Conservation (phyloP, 345 rosid species). For the Chamaenerion angustifolium region DNA sequence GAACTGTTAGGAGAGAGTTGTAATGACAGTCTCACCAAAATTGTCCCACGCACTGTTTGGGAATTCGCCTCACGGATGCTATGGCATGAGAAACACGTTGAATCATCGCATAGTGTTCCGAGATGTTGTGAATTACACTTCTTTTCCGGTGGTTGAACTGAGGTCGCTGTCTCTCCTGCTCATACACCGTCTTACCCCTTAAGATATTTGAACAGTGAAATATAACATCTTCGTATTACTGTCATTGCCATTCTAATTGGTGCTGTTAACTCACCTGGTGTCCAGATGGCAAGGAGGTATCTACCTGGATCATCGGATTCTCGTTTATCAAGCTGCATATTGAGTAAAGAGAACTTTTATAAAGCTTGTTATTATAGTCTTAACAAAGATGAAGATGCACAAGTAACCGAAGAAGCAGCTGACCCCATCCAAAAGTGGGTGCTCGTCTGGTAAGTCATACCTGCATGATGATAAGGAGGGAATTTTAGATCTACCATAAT, state of each 20-base stretch:
- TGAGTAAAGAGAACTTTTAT: constrained; percentile 8
- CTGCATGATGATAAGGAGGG: constrained; percentile 33
- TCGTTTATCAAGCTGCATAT: constrained; percentile 58
- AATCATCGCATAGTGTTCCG: constrained; percentile 38
- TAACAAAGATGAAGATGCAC: background rate
- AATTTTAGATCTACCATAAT: background rate
- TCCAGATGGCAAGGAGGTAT: constrained; percentile 92
- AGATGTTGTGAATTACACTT: constrained; percentile 37
- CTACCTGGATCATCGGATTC: constrained; percentile 75
- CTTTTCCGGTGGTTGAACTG: constrained; percentile 45
- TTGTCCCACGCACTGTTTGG: constrained; percentile 75
- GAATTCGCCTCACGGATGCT: constrained; percentile 50
- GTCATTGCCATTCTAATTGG: background rate
- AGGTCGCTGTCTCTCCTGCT: constrained; percentile 76
- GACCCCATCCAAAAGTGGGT: constrained; percentile 68
- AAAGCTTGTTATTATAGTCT: constrained; percentile 6
- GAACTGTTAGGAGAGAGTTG: background rate
- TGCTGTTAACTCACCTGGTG: constrained; percentile 54
- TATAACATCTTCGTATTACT: no score
- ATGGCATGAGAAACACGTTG: constrained; percentile 67
- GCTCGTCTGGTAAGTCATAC: constrained; percentile 77
- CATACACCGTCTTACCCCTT: background rate
- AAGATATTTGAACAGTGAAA: constrained; percentile 6
- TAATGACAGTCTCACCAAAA: constrained; percentile 44
- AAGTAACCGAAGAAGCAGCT: constrained; percentile 15